Conservation (phyloP, 2,329 filamentous ascomycete species). For the Amauroascus verrucosus region DNA sequence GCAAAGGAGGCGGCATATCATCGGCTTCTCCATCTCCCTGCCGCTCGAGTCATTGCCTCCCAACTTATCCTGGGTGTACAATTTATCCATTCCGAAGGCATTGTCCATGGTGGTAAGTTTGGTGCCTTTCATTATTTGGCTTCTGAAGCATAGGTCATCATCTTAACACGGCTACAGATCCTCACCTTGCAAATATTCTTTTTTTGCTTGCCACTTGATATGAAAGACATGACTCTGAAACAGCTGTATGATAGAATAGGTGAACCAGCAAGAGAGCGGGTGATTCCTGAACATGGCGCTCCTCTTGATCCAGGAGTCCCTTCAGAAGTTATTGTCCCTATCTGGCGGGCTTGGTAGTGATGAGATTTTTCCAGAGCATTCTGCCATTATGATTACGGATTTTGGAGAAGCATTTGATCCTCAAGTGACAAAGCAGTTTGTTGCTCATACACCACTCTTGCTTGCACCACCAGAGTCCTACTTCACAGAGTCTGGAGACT, state of each 20-base stretch:
- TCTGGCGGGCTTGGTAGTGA: constrained; percentile 22
- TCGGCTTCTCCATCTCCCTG: constrained; percentile 13
- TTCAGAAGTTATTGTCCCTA: constrained; percentile 17
- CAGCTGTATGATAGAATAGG: constrained; percentile 20
- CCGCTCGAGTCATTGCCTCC: constrained; percentile 18
- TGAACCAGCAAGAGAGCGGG: constrained; percentile 17
- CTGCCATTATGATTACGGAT: constrained; percentile 22
- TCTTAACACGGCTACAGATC: constrained; percentile 17
- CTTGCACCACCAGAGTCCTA: constrained; percentile 13
- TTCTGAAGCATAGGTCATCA: background rate
- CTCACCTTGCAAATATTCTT: constrained; percentile 23
- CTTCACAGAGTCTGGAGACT: constrained; percentile 4
- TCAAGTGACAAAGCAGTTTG: background rate
- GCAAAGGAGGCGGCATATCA: constrained; percentile 17
- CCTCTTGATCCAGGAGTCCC: constrained; percentile 19
- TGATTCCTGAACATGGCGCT: constrained; percentile 19
- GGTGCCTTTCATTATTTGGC: background rate
- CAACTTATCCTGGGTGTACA: constrained; percentile 18
- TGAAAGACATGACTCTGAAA: constrained; percentile 19
- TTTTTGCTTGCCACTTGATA: constrained; percentile 16
- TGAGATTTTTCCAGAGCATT: constrained; percentile 20
- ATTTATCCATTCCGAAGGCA: constrained; percentile 21
- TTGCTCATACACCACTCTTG: constrained; percentile 19
- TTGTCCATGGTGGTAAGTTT: constrained; percentile 22
- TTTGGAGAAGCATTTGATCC: constrained; percentile 23